Base-by-base conservation (phyloP, 345 rosid genomes). In the Rubroshorea leprosula region DNA sequence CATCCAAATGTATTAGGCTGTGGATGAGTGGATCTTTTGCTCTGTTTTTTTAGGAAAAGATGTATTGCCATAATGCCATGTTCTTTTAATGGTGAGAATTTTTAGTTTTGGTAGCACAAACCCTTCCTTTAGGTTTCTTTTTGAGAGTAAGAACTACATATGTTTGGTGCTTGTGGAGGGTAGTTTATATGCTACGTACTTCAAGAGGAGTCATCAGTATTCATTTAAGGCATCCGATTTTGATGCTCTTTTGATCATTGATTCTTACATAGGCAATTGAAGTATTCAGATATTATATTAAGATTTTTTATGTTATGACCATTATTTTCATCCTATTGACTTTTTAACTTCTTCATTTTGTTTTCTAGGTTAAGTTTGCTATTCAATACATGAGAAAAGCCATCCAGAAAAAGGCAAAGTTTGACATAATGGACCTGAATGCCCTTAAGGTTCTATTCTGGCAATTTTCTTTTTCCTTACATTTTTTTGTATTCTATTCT, bases 351-450 rank as follows among this genome's bases (percentile, higher is more conserved):
- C 25, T n/a, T 25, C 35, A 25, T 41, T 49, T 66, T 44, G 29
- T 62, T 55, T 55, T 72, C 60, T 70, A 91, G 98, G 98, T 91
- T 58, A 91, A 88, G 74, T 78, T 85, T 79, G 98, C 96, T 15
- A 91, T 91, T 65, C 96, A 88, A 60, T 82, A 53, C 70, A 91
- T 91, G 92, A 70, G 86, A 57, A 82, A 66, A 72, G 63, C 90
- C 58, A 75, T 90, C 60, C 94, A 80, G 74, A 90, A 83, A 51
- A 87, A 83, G 76, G 94, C 97, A 0, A 85, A 85, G 72, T 90
- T 90, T 68, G 91, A 90, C 68, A 90, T 90, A 64, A 66, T 63
- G 71, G 86, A 80, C 12, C 80, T 90, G 58, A 85, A 90, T 68
- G 68, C 96, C 64, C 76, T 85, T 56, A 90, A 90, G 96, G 97